Evolutionary conservation across 768 basidiomycete genomes (phyloP).

Genomic region (Scleroderma citrinum): DNA sequence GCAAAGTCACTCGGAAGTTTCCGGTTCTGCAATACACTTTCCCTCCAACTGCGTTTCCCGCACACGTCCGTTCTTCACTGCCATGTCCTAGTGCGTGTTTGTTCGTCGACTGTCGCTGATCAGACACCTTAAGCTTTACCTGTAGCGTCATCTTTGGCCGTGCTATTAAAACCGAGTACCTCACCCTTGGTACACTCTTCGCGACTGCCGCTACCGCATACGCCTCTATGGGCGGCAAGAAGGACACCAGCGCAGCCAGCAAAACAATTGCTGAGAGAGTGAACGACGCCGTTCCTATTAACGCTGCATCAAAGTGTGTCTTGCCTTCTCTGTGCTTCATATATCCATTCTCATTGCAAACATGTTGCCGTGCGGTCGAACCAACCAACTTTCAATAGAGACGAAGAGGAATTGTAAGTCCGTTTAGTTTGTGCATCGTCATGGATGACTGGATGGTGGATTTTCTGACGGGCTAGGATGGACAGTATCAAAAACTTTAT

Average conservation of each 20-base stretch:
- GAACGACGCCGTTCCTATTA: conserved; percentile 58
- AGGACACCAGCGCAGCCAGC: conserved; percentile 35
- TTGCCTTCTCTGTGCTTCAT: conserved; percentile 8
- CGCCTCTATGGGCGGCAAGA: conserved; percentile 52
- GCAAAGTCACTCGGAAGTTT: conserved; percentile 12
- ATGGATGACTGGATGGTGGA: conserved; percentile 26
- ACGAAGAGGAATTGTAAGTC: conserved; percentile 82
- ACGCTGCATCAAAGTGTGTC: conserved; percentile 62
- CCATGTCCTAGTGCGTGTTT: conserved; percentile 42
- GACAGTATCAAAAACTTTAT: conserved; percentile 76
- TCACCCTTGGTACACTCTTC: conserved; percentile 63
- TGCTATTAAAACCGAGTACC: conserved; percentile 75
- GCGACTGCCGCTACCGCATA: conserved; percentile 50
- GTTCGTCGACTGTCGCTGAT: background rate
- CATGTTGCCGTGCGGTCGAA: background rate
- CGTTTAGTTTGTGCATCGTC: conserved; percentile 6
- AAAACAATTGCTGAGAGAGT: conserved; percentile 48
- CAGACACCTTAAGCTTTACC: conserved; percentile 1
- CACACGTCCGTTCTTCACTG: conserved; percentile 9
- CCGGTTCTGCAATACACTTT: conserved; percentile 11
- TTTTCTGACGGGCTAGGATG: conserved; percentile 40
- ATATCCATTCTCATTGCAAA: background rate
- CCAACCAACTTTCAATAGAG: conserved; percentile 39
- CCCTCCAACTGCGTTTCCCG: background rate
- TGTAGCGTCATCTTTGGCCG: conserved; percentile 72